Evolutionary conservation across 2,329 filamentous ascomycete genomes (phyloP).

Genomic region (Trichoderma sp.): DNA sequence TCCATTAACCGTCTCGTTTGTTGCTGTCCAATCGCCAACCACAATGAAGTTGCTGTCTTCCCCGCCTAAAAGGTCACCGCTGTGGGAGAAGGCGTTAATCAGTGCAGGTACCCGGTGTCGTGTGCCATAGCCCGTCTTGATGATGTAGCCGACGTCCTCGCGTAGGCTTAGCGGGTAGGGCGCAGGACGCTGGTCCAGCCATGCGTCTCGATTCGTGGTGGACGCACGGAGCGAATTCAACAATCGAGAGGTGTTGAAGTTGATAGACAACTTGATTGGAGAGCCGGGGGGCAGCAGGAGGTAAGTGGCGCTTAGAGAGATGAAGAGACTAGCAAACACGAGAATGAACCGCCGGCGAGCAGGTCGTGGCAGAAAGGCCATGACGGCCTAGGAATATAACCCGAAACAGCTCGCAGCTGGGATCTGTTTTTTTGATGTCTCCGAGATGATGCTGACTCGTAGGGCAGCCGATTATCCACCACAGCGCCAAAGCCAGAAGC

Average conservation of each 20-base stretch:
- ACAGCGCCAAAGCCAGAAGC: neutral
- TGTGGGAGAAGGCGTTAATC: conserved; percentile 48
- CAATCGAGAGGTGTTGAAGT: conserved; percentile 42
- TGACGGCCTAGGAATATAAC: neutral
- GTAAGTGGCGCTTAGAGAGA: conserved; percentile 37
- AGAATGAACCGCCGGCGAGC: conserved; percentile 38
- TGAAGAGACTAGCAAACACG: conserved; percentile 33
- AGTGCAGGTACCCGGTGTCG: conserved; percentile 52
- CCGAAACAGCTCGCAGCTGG: neutral
- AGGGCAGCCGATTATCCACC: neutral
- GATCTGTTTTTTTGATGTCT: neutral
- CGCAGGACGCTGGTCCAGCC: conserved; percentile 45
- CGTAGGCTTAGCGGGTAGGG: conserved; percentile 49
- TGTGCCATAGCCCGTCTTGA: conserved; percentile 62
- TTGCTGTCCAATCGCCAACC: conserved; percentile 55
- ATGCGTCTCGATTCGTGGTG: conserved; percentile 44
- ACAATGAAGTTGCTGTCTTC: conserved; percentile 51
- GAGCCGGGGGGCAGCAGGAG: conserved; percentile 42
- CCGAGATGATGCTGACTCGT: neutral
- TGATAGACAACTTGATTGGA: conserved; percentile 40
- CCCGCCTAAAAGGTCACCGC: conserved; percentile 41
- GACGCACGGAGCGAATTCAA: conserved; percentile 39
- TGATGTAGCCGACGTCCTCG: conserved; percentile 54
- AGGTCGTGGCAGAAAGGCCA: conserved; percentile 37
- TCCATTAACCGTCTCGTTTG: conserved; percentile 39